Base-by-base conservation (phyloP, 1,284 basidiomycete genomes). In the Ganoderma resinaceum region DNA sequence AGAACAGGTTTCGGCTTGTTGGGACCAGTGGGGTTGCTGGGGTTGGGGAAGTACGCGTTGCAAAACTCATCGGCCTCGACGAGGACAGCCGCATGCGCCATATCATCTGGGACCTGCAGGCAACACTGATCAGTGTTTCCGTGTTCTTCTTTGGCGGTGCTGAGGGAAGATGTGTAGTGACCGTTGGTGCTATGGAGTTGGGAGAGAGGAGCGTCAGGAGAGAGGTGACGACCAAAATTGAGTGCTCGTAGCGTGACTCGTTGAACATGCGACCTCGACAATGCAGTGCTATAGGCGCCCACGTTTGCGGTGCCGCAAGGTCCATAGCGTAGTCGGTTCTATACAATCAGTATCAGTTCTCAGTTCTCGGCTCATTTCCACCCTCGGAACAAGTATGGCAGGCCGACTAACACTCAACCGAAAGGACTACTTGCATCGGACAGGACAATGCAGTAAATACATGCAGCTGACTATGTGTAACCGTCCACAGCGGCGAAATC, bases 251-350 rank as follows among this genome's bases (percentile, higher is more conserved):
- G 83, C 86, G 86, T 85, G 85, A 85, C n/a, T n/a, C n/a, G 86
- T 87, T 84, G 87, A 87, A 88, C 86, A 86, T 86, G 83, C 84
- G 86, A 87, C 86, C 84, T 88, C 85, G 83, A 88, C 86, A 87
- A 84, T n/a, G n/a, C n/a, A n/a, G n/a, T n/a, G n/a, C n/a, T n/a
- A n/a, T n/a, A n/a, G n/a, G n/a, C n/a, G n/a, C n/a, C n/a, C n/a
- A n/a, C n/a, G n/a, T n/a, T n/a, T n/a, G n/a, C n/a, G n/a, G n/a
- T n/a, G n/a, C n/a, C n/a, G n/a, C n/a, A n/a, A n/a, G n/a, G n/a
- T n/a, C n/a, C n/a, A n/a, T n/a, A n/a, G n/a, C n/a, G n/a, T n/a
- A n/a, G n/a, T n/a, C n/a, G n/a, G n/a, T n/a, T n/a, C n/a, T n/a
- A n/a, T n/a, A n/a, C n/a, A n/a, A n/a, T n/a, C n/a, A n/a, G n/a